Base-by-base conservation (phyloP, 169 alveolate species). In the Cryptosporidium felis region DNA sequence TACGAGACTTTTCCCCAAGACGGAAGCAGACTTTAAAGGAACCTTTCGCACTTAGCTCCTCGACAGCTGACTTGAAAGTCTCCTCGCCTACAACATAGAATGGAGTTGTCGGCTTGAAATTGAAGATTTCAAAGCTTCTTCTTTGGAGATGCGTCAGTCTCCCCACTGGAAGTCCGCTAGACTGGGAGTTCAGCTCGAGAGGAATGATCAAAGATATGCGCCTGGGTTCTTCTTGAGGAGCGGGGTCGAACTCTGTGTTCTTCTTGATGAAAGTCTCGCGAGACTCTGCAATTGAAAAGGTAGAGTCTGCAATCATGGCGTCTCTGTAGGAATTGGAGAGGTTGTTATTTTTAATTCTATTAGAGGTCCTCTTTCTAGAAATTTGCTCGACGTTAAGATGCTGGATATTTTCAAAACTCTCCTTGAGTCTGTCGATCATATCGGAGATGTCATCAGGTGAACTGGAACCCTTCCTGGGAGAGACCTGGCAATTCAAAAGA, bases 301-400 rank as follows among this genome's bases (percentile, higher is more conserved):
- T 74, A 16, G 85, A 53, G 41, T 74, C 85, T 9, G 67, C 67
- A 28, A 74, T 49, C 46, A 56, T 56, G 28, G 85, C 85, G 21
- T 74, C 85, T 16, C 85, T 74, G 32, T 53, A 74, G 2, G 85
- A 74, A 30, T 56, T 74, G 0, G 85, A 74, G 16, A 74, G 65
- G n/a, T 49, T 56, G 32, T 74, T 74, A 21, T 74, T 56, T 14
- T 74, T 74, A 23, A 74, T 74, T 74, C 85, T 28, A 53, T 74
- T 56, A 6, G 85, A 74, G 14, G 85, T 49, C 30, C 85, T 74
- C 40, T 49, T 74, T 1, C 60, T 10, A 6, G 65, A 53, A 53
- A 53, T 36, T 5, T n/a, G 41, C 16, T 74, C 85, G 9, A 34
- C 32, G 3, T 41, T 58, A 12, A 38, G 18, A 3, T 36, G 38